Evolutionary conservation across 192 early-diverging fungal species (phyloP).

Genomic region (Polychytrium aggregatum): DNA sequence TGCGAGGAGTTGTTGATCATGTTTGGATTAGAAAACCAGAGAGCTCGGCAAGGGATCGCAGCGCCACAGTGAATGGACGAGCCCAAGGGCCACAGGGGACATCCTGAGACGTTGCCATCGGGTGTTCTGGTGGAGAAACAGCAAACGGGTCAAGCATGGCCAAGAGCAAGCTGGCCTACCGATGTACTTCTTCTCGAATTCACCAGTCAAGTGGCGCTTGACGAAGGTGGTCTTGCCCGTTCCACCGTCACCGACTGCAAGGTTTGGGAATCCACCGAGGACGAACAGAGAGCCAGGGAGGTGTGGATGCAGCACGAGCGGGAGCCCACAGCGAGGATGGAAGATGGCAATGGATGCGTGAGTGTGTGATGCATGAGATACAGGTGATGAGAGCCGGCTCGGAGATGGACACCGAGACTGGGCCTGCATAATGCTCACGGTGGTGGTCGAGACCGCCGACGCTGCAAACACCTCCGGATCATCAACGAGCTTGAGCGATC

Average conservation of each 20-base stretch:
- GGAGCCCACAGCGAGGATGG: too few relatives aligned
- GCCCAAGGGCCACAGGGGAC: constrained; percentile 4
- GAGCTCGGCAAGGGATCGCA: too few relatives aligned
- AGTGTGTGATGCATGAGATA: too few relatives aligned
- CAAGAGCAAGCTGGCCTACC: constrained; percentile 41
- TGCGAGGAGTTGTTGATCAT: too few relatives aligned
- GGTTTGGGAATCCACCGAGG: not conserved
- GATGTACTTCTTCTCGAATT: constrained; percentile 99
- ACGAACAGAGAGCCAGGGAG: not conserved
- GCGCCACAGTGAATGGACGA: too few relatives aligned
- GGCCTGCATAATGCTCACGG: too few relatives aligned
- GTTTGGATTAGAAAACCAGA: too few relatives aligned
- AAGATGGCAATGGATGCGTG: not conserved
- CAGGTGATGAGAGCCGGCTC: not conserved
- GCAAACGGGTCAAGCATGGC: not conserved
- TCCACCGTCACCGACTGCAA: constrained; percentile 87
- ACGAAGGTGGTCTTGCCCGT: constrained; percentile 99
- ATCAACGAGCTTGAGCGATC: too few relatives aligned
- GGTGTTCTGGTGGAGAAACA: too few relatives aligned
- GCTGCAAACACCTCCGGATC: too few relatives aligned
- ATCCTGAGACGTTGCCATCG: too few relatives aligned
- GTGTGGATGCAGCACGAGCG: not conserved
- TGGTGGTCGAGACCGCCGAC: too few relatives aligned
- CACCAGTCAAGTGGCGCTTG: constrained; percentile 98
- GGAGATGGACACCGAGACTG: not conserved